phyloP scores from a whole-genome alignment of 2,329 filamentous ascomycete species.

The Cytospora mali region DNA sequence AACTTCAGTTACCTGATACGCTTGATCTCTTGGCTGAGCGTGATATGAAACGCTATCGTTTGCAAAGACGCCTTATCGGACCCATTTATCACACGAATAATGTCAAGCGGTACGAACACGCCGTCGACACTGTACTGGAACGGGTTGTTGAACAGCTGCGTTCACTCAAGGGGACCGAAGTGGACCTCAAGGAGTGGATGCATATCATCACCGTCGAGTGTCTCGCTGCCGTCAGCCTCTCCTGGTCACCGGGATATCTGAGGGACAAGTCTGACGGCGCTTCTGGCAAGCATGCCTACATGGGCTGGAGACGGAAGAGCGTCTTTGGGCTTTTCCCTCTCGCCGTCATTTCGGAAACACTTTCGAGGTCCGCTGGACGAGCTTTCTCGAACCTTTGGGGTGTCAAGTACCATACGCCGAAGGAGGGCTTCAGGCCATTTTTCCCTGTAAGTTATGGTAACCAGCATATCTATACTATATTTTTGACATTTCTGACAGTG shows the following conservation, averaged over 20 bases:
- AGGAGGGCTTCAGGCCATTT: conserved; percentile 48
- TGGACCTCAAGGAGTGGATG: conserved; percentile 59
- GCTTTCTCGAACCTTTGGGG: conserved; percentile 48
- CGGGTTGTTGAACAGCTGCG: conserved; percentile 41
- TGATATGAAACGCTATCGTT: conserved; percentile 49
- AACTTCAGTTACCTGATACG: conserved; percentile 44
- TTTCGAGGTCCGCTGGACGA: conserved; percentile 42
- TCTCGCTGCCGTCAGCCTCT: conserved; percentile 52
- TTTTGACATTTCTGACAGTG: not conserved
- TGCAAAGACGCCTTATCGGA: conserved; percentile 53
- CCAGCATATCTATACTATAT: not conserved
- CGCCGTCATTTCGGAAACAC: conserved; percentile 43
- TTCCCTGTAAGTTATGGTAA: conserved; percentile 51
- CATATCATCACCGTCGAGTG: conserved; percentile 58
- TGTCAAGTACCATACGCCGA: conserved; percentile 47
- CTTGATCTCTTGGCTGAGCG: conserved; percentile 56
- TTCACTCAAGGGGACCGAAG: conserved; percentile 40
- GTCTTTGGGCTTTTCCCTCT: conserved; percentile 54
- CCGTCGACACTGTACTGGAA: conserved; percentile 45
- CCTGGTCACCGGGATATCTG: conserved; percentile 55
- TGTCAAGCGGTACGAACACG: conserved; percentile 45
- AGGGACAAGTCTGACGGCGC: conserved; percentile 47
- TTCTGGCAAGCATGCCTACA: conserved; percentile 52
- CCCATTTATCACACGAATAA: conserved; percentile 49
- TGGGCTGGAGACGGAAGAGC: conserved; percentile 55